phyloP scores from a whole-genome alignment of 192 early-diverging fungal species.

The Martensiomyces pterosporus region DNA sequence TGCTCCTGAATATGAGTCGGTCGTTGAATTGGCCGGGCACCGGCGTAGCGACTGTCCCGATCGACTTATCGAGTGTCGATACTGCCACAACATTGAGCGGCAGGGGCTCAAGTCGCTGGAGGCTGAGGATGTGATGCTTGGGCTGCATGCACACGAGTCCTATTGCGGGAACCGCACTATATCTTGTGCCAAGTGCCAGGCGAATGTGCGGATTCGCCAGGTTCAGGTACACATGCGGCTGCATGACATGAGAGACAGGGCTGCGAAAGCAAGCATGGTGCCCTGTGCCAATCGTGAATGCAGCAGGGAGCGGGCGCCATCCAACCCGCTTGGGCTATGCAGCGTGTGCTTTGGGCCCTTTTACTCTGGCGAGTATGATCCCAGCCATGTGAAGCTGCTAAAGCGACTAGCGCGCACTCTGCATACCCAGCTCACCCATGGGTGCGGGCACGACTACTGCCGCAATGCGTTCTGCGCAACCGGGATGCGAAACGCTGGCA shows the following conservation, averaged over 20 bases:
- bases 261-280: conserved; percentile 55
- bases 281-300: conserved; percentile 78
- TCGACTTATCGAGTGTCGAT: conserved; percentile 75
- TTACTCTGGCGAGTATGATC: conserved; percentile 74
- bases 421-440: conserved; percentile 72
- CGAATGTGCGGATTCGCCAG: conserved; percentile 73
- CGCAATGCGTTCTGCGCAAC: conserved; percentile 55
- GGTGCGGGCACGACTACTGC: conserved; percentile 70
- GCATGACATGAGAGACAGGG: conserved; percentile 54
- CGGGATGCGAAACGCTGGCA: conserved; percentile 6
- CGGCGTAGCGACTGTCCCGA: conserved; percentile 64
- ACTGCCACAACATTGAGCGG: conserved; percentile 68
- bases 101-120: conserved; percentile 56
- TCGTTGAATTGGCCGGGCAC: conserved; percentile 62
- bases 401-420: conserved; percentile 65
- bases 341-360: conserved; percentile 76
- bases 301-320: conserved; percentile 44
- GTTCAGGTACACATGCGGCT: conserved; percentile 67
- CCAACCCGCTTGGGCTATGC: conserved; percentile 66
- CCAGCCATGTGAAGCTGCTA: conserved; percentile 65
- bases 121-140: conserved; percentile 61
- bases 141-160: conserved; percentile 70
- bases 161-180: conserved; percentile 85
- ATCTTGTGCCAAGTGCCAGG: conserved; percentile 70
- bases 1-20: conserved; percentile 15